A percentile compares a stretch with the other conserved stretches of the same genome.
These are phyloP conservation scores for Kazachstania kunashirensis DNA, from an alignment of 805 yeast genomes.

Conservation along the genomic window DNA sequence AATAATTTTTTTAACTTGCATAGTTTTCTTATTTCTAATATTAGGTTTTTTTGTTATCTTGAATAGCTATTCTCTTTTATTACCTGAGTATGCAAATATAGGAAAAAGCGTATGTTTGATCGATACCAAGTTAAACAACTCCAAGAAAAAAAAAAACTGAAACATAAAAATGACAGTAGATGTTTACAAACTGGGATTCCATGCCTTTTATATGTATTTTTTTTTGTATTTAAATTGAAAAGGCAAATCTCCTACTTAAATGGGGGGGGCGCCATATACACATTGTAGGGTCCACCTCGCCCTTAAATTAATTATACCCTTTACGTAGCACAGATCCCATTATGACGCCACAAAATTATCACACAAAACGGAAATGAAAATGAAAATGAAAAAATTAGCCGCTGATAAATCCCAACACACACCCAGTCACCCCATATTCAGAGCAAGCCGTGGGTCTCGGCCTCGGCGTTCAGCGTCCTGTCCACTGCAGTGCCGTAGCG, in stretches of 20 bases:
- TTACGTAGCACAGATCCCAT: neutral
- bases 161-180: neutral
- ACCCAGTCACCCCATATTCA: neutral
- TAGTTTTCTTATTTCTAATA: neutral
- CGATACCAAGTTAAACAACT: neutral
- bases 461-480: constrained; percentile 57
- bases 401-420: too few relatives aligned
- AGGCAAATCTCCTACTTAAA: too few relatives aligned
- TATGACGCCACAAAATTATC: neutral
- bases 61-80: neutral
- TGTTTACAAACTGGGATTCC: neutral
- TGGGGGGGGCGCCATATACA: neutral
- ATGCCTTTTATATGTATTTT: too few relatives aligned
- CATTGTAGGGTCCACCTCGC: neutral
- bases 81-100: neutral
- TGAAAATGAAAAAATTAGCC: too few relatives aligned
- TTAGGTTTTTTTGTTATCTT: neutral
- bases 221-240: too few relatives aligned
- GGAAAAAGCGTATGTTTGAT: neutral
- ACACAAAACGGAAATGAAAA: too few relatives aligned
- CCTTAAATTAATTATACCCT: neutral
- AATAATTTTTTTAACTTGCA: constrained; percentile 9
- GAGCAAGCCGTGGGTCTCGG: constrained; percentile 35
- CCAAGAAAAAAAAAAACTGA: neutral
- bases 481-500: constrained; percentile 77